A percentile compares a stretch with the other conserved stretches of the same genome.
phyloP scores from a whole-genome alignment of 2,329 filamentous ascomycete genomes.

The Penicillium sp. region DNA sequence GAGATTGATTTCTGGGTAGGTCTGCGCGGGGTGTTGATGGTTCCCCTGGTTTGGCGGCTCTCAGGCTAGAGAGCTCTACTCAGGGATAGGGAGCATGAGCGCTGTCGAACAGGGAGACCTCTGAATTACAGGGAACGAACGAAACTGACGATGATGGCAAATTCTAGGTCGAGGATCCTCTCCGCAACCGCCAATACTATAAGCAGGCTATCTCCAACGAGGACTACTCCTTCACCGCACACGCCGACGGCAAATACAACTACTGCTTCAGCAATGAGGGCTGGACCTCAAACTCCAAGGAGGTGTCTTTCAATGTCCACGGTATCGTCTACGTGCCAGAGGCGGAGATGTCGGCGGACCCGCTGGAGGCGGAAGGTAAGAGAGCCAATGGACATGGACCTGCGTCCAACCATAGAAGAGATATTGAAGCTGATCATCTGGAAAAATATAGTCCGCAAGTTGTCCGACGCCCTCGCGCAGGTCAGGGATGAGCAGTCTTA shows the following conservation, averaged over 20 bases:
- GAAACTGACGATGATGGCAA: slow-evolving; percentile 9
- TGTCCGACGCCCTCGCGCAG: slow-evolving; percentile 84
- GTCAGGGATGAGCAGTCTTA: slow-evolving; percentile 99
- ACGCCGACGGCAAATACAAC: slow-evolving; percentile 82
- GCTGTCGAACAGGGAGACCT: not conserved
- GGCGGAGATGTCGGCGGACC: slow-evolving; percentile 80
- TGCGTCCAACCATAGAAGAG: not conserved
- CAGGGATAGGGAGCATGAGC: not conserved
- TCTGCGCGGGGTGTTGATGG: slow-evolving; percentile 9
- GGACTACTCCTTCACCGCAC: slow-evolving; percentile 89
- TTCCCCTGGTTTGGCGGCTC: not conserved
- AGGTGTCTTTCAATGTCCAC: slow-evolving; percentile 99
- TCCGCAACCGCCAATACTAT: slow-evolving; percentile 75
- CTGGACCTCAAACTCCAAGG: slow-evolving; percentile 94
- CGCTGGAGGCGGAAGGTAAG: slow-evolving; percentile 86
- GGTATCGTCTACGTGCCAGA: slow-evolving; percentile 97
- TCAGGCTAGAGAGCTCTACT: not conserved
- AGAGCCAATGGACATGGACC: slow-evolving; percentile 14
- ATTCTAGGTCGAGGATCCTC: slow-evolving; percentile 76
- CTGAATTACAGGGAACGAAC: not conserved
- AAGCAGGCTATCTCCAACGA: slow-evolving; percentile 84
- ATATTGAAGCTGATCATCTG: slow-evolving; percentile 16
- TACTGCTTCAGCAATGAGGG: slow-evolving; percentile 99
- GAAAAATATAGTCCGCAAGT: slow-evolving; percentile 68
- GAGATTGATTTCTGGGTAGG: slow-evolving; percentile 98